phyloP scores from a whole-genome alignment of 257 asterid genomes.

The Nemophila menziesii region DNA sequence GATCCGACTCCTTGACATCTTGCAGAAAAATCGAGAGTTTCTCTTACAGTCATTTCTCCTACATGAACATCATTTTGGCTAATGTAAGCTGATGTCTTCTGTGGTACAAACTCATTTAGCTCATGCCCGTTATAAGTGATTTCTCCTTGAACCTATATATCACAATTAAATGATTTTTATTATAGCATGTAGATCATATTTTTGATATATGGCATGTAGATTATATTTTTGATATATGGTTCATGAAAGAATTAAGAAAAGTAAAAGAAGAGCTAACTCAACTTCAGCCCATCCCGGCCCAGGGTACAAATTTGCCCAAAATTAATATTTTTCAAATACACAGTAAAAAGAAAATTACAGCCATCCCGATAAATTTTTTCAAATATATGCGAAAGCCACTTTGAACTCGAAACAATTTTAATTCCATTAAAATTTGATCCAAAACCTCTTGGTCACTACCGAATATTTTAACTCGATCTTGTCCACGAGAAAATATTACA shows the following conservation, averaged over 20 bases:
- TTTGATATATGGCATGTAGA: neutral
- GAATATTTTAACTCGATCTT: too few species aligned
- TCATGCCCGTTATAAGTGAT: slow-evolving; percentile 73
- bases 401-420: too few species aligned
- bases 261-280: too few species aligned
- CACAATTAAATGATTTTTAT: too few species aligned
- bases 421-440: too few species aligned
- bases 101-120: slow-evolving; percentile 67
- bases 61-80: slow-evolving; percentile 93
- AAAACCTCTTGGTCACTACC: too few species aligned
- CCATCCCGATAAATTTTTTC: too few species aligned
- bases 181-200: neutral
- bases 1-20: slow-evolving; percentile 90
- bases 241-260: neutral
- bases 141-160: slow-evolving; percentile 57
- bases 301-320: neutral
- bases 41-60: slow-evolving; percentile 94
- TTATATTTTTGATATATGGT: neutral
- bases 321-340: neutral
- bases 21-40: slow-evolving; percentile 87
- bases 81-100: slow-evolving; percentile 84
- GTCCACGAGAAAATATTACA: too few species aligned
- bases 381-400: too few species aligned
- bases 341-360: too few species aligned
- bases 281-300: too few species aligned